Evolutionary conservation across 2,329 filamentous ascomycete genomes (phyloP).

Genomic region (Aspergillus chevalieri): DNA sequence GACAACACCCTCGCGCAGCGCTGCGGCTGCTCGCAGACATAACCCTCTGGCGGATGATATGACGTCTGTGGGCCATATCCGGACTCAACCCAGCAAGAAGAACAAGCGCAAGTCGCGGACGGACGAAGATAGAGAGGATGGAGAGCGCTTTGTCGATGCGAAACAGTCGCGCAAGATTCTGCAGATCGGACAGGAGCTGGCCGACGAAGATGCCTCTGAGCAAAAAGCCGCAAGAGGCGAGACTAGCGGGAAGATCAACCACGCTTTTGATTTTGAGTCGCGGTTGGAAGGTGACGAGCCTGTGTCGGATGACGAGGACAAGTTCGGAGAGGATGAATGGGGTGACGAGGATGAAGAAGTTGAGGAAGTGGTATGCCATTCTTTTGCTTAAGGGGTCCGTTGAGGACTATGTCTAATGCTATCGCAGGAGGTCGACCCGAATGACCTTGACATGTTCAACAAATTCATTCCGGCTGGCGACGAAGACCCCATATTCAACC

Average conservation of each 20-base stretch:
- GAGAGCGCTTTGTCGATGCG: slow-evolving; percentile 73
- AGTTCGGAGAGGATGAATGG: slow-evolving; percentile 59
- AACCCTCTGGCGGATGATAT: slow-evolving; percentile 90
- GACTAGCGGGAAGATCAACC: slow-evolving; percentile 45
- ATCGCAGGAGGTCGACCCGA: slow-evolving; percentile 70
- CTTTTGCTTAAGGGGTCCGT: neutral
- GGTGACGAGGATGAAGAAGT: slow-evolving; percentile 73
- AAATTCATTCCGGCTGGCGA: slow-evolving; percentile 76
- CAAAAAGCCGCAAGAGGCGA: slow-evolving; percentile 28
- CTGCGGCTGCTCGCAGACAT: slow-evolving; percentile 63
- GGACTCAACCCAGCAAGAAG: slow-evolving; percentile 67
- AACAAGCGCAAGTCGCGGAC: slow-evolving; percentile 55
- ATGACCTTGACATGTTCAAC: slow-evolving; percentile 84
- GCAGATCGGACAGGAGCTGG: slow-evolving; percentile 79
- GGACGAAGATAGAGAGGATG: slow-evolving; percentile 53
- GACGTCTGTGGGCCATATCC: slow-evolving; percentile 60
- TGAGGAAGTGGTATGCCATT: slow-evolving; percentile 33
- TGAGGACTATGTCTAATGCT: slow-evolving; percentile 8
- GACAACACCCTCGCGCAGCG: slow-evolving; percentile 51
- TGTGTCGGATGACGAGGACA: slow-evolving; percentile 44
- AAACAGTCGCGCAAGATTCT: slow-evolving; percentile 85
- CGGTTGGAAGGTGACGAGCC: slow-evolving; percentile 56
- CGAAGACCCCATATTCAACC: slow-evolving; percentile 64
- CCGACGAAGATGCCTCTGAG: slow-evolving; percentile 67
- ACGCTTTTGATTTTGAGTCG: slow-evolving; percentile 73